Base-by-base conservation (phyloP, 202 grass and related monocot genomes). In the Carex arenaria region DNA sequence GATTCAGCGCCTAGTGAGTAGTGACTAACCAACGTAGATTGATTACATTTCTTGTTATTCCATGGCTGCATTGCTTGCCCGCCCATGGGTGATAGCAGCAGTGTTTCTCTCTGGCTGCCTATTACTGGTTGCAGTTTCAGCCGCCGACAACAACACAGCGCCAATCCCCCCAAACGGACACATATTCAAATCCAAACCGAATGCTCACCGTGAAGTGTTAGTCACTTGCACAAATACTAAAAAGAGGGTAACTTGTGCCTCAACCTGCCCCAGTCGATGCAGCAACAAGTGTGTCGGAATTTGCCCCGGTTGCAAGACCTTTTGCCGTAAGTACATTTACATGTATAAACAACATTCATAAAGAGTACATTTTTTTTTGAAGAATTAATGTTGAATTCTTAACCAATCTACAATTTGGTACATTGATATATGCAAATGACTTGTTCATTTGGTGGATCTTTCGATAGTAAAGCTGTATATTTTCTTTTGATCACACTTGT, bases 221-320 rank as follows among this genome's bases (percentile, higher is more conserved):
- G 32, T 81, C 8, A 53, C 61, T 51, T 81, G 79, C 61, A 3
- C 4, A 1, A 23, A 66, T 87, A 30, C 8, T 15, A 81, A 4
- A 66, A 73, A 68, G 10, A 42, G 40, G 1, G 54, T 54, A 19
- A 71, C 52, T 0, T 92, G 89, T 86, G 4, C 10, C 7, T 81
- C 81, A 15, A 63, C 17, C 7, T 94, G 92, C 89, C 87, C 84
- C 70, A 3, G 11, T 28, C 67, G 87, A 0, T 94, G 92, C 87
- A 70, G 54, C 12, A 85, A 18, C 0, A 72, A 84, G 85, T 92
- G 92, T 86, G 83, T 94, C 4, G 85, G 85, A 61, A 66, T 86
- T 47, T 92, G 92, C 81, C 89, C 92, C 0, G 61, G 83, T 52
- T 94, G 92, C 92, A 76, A 81, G 49, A 92, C 92, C 51, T 92